Base-by-base conservation (phyloP, 495 filamentous ascomycete genomes). In the Pyronema omphalodes region DNA sequence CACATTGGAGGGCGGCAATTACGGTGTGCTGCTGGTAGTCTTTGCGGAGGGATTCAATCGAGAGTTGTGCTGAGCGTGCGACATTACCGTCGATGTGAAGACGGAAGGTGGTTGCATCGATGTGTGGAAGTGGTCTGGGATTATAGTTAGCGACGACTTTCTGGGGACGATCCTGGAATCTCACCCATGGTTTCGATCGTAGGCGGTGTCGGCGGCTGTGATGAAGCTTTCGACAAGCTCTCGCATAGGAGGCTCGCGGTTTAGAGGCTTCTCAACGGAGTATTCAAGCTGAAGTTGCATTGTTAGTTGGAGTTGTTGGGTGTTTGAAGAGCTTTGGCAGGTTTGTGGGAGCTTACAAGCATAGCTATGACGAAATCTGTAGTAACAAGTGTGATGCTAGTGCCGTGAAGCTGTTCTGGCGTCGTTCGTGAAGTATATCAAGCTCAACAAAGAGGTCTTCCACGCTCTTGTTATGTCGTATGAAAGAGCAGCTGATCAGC, bases 1-100 rank as follows among this genome's bases (percentile, higher is more conserved):
- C 79, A 49, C 79, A 82, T 66, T 79, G 17, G 0, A 82, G 67
- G 14, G 76, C 74, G 54, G 72, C 73, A 6, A 73, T 66, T 7
- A 82, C 71, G 50, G 70, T 66, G 48, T 79, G 70, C 51, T 80
- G 78, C 8, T 62, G 62, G 51, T 74, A 76, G 9, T 73, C 64
- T 29, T 29, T 29, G 11, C 59, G 60, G 6, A 78, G 67, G 14
- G 76, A 50, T 3, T 43, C 9, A 36, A 65, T 60, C 12, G 62
- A 60, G 3, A 66, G 35, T 19, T 62, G 41, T 11, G 65, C 37
- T 39, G 55, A 44, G 1, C 35, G 48, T 29, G 53, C 44, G 8
- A 65, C 59, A 15, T 50, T 54, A 7, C 63, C 63, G 49, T 59
- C 56, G n/a, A 66, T 57, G 47, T 54, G 53, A 12, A 66, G 53